Base-by-base conservation (phyloP, 1,139 yeast species). In the Kluyveromyces sp. region DNA sequence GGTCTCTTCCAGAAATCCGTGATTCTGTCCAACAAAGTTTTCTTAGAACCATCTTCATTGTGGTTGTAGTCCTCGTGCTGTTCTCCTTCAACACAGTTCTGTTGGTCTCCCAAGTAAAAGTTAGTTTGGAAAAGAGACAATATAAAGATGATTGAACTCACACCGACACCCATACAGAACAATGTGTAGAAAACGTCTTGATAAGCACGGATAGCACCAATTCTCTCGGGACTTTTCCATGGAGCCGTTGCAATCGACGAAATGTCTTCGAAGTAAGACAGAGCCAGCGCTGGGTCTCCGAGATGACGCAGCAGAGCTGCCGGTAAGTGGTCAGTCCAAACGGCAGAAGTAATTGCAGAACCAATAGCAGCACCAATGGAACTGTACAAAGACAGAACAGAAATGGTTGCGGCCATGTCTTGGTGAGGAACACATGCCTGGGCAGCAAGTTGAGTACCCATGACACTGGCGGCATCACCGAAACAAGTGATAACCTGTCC, bases 181-280 rank as follows among this genome's bases (percentile, higher is more conserved):
- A 80, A 65, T 40, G 76, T 65, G 55, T 69, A 69, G 60, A 80
- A 86, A 22, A 77, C 70, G 43, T 75, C 61, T 44, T 74, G 71
- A 61, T 80, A 81, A 1, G 84, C 75, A 30, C 55, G 61, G 11
- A 76, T 80, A 36, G 79, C 69, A 0, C 71, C 75, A 18, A 61
- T 55, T 61, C 87, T 71, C 50, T 72, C 77, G 8, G 76, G 71
- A 2, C 80, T 64, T 0, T 77, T 83, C 81, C 83, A 77, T 2
- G 75, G 61, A 53, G 78, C 67, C 3, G 60, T 56, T 1, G 54
- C 41, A 34, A 75, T 68, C 51, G 74, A 77, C 0, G 63, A 56
- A 43, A 70, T 68, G 15, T 85, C 84, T 17, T 66, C 57, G 4
- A 65, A 66, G 52, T 77, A 80, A 8, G 81, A 31, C 2, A 54